These are phyloP conservation scores for Verticillium dahliae DNA, from an alignment of 2,329 filamentous ascomycete species.

Conservation along the genomic window DNA sequence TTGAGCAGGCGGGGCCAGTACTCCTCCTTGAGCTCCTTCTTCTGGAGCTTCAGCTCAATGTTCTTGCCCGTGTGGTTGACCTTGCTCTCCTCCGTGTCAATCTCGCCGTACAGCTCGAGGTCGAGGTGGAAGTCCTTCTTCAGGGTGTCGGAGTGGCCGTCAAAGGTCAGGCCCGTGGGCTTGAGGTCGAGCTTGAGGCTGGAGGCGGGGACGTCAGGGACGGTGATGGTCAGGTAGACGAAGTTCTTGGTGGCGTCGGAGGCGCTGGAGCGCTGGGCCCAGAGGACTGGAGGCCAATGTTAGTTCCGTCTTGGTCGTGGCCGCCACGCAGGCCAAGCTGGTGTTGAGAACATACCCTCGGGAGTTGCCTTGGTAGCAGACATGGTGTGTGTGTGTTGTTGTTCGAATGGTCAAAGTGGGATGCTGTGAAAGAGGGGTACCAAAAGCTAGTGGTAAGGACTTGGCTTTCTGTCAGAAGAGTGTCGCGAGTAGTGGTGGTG, in stretches of 20 bases:
- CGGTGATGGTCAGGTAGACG: constrained; percentile 86
- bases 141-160: constrained; percentile 73
- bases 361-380: constrained; percentile 22
- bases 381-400: background rate
- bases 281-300: constrained; percentile 62
- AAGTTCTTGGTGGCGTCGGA: constrained; percentile 83
- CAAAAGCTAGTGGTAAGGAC: background rate
- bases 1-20: constrained; percentile 96
- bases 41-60: constrained; percentile 84
- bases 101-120: constrained; percentile 84
- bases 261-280: constrained; percentile 90
- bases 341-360: constrained; percentile 24
- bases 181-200: constrained; percentile 80
- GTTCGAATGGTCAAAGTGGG: background rate
- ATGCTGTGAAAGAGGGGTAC: background rate
- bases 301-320: background rate
- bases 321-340: background rate
- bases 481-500: background rate
- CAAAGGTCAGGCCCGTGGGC: constrained; percentile 71
- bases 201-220: constrained; percentile 71
- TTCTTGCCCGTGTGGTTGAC: constrained; percentile 83
- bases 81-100: constrained; percentile 79
- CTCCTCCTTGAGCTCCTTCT: constrained; percentile 92
- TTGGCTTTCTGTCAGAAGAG: background rate
- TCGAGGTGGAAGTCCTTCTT: constrained; percentile 83